Evolutionary conservation across 1,284 basidiomycete species (phyloP).

Genomic region (Porogramme epimiltina): DNA sequence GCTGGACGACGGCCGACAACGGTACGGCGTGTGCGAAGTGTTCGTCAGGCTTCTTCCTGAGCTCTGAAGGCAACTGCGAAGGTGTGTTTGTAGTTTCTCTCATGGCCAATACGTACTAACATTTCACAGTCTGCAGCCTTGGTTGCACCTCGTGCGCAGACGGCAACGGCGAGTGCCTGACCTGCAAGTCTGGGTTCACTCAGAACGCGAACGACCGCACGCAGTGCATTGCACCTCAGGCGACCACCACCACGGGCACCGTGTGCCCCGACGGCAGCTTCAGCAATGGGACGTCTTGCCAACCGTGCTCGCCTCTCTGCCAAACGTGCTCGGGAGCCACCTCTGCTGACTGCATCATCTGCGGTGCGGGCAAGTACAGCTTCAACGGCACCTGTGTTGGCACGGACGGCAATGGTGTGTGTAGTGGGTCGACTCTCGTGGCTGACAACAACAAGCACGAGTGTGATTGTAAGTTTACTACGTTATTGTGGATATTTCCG

Average conservation of each 20-base stretch:
- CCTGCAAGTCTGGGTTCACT: slow-evolving; percentile 71
- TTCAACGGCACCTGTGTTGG: slow-evolving; percentile 70
- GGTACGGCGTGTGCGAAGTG: slow-evolving; percentile 77
- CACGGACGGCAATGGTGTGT: slow-evolving; percentile 67
- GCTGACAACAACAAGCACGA: slow-evolving; percentile 80
- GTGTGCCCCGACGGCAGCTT: slow-evolving; percentile 69
- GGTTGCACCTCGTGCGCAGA: slow-evolving; percentile 73
- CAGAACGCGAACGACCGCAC: slow-evolving; percentile 67
- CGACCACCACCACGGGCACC: slow-evolving; percentile 52
- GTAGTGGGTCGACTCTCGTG: slow-evolving; percentile 65
- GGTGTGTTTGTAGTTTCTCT: slow-evolving; percentile 40
- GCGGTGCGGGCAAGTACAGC: slow-evolving; percentile 57
- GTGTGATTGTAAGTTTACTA: slow-evolving; percentile 74
- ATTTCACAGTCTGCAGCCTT: slow-evolving; percentile 58
- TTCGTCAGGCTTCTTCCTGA: slow-evolving; percentile 71
- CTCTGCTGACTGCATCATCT: slow-evolving; percentile 71
- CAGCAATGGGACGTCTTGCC: slow-evolving; percentile 56
- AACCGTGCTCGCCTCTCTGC: slow-evolving; percentile 64
- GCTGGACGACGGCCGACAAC: slow-evolving; percentile 71
- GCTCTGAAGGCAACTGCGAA: slow-evolving; percentile 69
- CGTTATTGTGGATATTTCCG: no score
- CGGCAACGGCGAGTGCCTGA: slow-evolving; percentile 64
- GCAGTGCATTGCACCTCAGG: slow-evolving; percentile 56
- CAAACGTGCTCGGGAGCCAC: slow-evolving; percentile 69
- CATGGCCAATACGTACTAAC: slow-evolving; percentile 17